Base-by-base conservation (phyloP, 768 basidiomycete species). In the Mycena olivaceomarginata region DNA sequence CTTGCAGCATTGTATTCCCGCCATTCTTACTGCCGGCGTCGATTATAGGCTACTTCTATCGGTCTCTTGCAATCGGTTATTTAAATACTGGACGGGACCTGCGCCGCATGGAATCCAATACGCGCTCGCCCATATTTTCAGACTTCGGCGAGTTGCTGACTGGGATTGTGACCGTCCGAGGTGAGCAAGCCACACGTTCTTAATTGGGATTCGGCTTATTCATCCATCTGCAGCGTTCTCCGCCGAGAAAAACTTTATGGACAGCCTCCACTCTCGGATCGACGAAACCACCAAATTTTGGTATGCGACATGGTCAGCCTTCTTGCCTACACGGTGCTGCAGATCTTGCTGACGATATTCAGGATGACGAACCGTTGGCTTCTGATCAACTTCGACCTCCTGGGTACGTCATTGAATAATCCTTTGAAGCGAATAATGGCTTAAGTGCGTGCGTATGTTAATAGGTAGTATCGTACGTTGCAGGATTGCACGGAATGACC, bases 51-150 rank as follows among this genome's bases (percentile, higher is more conserved):
- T 31, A 31, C 31, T 31, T 31, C 31, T 31, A 31, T 31, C 31
- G 31, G 31, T 31, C 31, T 31, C 97, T 46, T 96, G 97, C 94
- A 1, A 87, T 94, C 68, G 94, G 94, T 0, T 96, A 95, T 83
- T 86, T 95, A 68, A 93, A 93, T 79, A 95, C 95, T 0, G 95
- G 96, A 0, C 91, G 97, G 59, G 96, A 97, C 81, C 86, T 98
- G n/a, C 91, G 96, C 72, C 91, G 97, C 25, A 96, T 98, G 93
- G 97, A 98, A 83, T 96, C 96, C 1, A 98, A 96, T 80, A 92
- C 94, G 0, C 90, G 96, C 15, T 95, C 94, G 0, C 95, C 96
- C 0, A 96, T 96, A 76, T 96, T 94, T 85, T 94, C 94, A 9
- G 94, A 93, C 70, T 97, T 96, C 78, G 91, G 92, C 16, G 96